phyloP scores from a whole-genome alignment of 2,329 filamentous ascomycete species.

The Xylaria sp. region DNA sequence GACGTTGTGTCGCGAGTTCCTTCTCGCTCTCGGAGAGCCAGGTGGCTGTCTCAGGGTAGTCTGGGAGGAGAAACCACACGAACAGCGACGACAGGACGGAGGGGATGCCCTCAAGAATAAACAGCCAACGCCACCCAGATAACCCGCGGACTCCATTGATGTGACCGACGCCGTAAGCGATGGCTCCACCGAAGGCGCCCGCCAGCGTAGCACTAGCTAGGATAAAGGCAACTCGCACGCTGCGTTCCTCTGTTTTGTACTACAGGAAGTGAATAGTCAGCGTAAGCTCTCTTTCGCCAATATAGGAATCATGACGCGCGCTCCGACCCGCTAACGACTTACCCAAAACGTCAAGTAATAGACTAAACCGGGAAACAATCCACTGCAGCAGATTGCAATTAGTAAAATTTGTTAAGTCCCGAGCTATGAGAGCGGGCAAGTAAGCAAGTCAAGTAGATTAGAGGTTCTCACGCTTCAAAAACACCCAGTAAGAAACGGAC shows the following conservation, averaged over 20 bases:
- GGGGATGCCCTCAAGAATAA: constrained; percentile 51
- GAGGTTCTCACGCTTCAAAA: constrained; percentile 66
- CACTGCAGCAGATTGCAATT: constrained; percentile 40
- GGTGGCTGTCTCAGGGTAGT: constrained; percentile 68
- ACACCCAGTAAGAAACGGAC: constrained; percentile 72
- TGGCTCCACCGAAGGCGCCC: constrained; percentile 76
- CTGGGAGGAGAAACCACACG: constrained; percentile 67
- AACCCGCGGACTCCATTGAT: constrained; percentile 69
- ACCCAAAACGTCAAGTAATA: constrained; percentile 73
- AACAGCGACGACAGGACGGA: constrained; percentile 60
- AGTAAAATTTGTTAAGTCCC: not conserved
- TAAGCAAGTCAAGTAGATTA: not conserved
- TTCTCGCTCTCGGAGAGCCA: constrained; percentile 68
- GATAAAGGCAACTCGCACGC: constrained; percentile 73
- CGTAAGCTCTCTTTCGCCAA: not conserved
- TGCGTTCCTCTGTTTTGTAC: constrained; percentile 73
- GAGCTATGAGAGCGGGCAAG: too few relatives aligned
- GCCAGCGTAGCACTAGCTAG: constrained; percentile 73
- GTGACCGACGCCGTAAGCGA: constrained; percentile 75
- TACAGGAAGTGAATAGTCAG: constrained; percentile 8
- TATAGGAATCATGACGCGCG: too few relatives aligned
- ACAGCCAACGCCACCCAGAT: constrained; percentile 75
- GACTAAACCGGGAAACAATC: constrained; percentile 70
- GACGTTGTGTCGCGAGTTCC: constrained; percentile 54
- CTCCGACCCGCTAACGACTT: too few relatives aligned